These are phyloP conservation scores for Skeletonema tropicum DNA, from an alignment of 108 stramenopile species.

Conservation along the genomic window DNA sequence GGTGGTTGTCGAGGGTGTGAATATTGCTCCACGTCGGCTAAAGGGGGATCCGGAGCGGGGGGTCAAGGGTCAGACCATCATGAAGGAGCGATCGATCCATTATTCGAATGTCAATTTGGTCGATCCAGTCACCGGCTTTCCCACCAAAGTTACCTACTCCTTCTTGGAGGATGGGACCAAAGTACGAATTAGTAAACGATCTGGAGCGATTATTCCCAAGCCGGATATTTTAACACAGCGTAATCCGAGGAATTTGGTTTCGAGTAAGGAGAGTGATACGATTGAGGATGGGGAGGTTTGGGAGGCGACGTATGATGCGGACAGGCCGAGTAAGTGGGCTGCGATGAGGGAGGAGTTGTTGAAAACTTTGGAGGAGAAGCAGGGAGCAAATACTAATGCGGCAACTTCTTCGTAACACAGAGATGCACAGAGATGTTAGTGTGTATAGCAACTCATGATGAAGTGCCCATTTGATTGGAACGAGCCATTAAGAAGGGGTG, in stretches of 20 bases:
- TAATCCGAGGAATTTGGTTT: constrained; percentile 51
- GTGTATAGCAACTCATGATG: too few species aligned
- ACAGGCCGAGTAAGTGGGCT: constrained; percentile 39
- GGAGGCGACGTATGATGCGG: constrained; percentile 70
- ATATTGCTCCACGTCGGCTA: constrained; percentile 73
- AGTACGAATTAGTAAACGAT: constrained; percentile 90
- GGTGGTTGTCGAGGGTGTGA: constrained; percentile 93
- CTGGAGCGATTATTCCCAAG: constrained; percentile 91
- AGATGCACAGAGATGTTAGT: background rate
- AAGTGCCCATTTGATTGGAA: too few species aligned
- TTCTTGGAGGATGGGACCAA: constrained; percentile 94
- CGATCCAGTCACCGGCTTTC: constrained; percentile 79
- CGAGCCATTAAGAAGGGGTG: too few species aligned
- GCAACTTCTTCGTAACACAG: background rate
- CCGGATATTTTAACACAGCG: constrained; percentile 80
- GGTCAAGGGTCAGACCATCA: constrained; percentile 57
- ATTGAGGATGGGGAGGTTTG: constrained; percentile 76
- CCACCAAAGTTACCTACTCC: constrained; percentile 82
- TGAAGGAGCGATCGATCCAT: constrained; percentile 77
- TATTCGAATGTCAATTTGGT: constrained; percentile 90
- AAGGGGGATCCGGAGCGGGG: constrained; percentile 75
- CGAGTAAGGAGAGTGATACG: constrained; percentile 79
- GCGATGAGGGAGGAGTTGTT: constrained; percentile 44
- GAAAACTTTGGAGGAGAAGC: constrained; percentile 31
- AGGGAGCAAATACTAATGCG: background rate